Evolutionary conservation across 306 rosid species (phyloP).

Genomic region (Casuarina cunninghamiana): DNA sequence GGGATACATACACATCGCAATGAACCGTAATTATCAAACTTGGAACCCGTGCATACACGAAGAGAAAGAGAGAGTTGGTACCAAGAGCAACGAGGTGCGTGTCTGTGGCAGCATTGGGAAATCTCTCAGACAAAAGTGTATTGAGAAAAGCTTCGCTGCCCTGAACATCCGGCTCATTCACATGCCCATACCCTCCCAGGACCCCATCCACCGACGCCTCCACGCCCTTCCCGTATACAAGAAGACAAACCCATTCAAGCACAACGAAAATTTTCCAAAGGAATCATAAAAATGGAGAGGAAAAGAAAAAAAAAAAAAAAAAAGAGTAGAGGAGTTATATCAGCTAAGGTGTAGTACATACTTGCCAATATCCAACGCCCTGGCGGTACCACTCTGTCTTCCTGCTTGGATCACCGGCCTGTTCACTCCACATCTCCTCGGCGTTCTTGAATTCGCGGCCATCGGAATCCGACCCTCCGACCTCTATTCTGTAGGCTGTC

Average conservation of each 20-base stretch:
- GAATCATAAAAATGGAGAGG: background rate
- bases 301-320: background rate
- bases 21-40: background rate
- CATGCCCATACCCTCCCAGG: constrained; percentile 76
- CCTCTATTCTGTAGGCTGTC: constrained; percentile 44
- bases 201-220: constrained; percentile 90
- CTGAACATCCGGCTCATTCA: constrained; percentile 64
- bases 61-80: constrained; percentile 22
- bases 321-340: background rate
- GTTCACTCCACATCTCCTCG: constrained; percentile 90
- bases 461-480: constrained; percentile 63
- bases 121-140: constrained; percentile 54
- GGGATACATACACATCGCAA: background rate
- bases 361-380: constrained; percentile 95
- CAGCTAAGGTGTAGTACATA: constrained; percentile 21
- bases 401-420: constrained; percentile 64
- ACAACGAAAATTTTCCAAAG: background rate
- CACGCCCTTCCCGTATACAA: constrained; percentile 54
- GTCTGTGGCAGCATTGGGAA: constrained; percentile 37
- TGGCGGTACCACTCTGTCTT: constrained; percentile 73
- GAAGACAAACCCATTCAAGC: background rate
- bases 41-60: background rate
- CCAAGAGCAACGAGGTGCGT: constrained; percentile 83
- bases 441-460: constrained; percentile 72
- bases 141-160: constrained; percentile 82